These are phyloP conservation scores for Peniophora sp. DNA, from an alignment of 1,284 basidiomycete species.

Conservation along the genomic window DNA sequence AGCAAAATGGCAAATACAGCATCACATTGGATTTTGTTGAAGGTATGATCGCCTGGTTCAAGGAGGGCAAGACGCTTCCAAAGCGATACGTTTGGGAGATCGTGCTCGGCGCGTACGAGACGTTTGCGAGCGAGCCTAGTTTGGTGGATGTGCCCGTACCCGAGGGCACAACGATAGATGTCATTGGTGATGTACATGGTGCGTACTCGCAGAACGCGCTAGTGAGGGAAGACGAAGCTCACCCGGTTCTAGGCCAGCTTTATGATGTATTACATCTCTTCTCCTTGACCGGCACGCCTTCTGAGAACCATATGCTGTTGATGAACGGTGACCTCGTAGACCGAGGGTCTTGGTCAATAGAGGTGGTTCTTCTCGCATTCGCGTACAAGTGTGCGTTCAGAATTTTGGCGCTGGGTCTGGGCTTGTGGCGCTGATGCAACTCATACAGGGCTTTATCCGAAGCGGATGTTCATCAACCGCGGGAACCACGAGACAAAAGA, in stretches of 20 bases:
- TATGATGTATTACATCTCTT: constrained; percentile 90
- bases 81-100: constrained; percentile 95
- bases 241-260: constrained; percentile 66
- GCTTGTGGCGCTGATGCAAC: neutral
- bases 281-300: constrained; percentile 80
- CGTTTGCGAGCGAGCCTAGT: constrained; percentile 74
- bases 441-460: constrained; percentile 80
- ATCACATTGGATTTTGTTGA: constrained; percentile 78
- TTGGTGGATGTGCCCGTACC: constrained; percentile 75
- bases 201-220: constrained; percentile 16
- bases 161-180: constrained; percentile 79
- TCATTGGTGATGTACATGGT: constrained; percentile 91
- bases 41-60: constrained; percentile 89
- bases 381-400: constrained; percentile 83
- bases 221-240: neutral
- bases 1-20: constrained; percentile 55
- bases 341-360: constrained; percentile 94
- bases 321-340: constrained; percentile 99
- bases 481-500: constrained; percentile 98
- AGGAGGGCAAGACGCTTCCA: constrained; percentile 82
- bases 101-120: constrained; percentile 76
- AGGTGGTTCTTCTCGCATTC: constrained; percentile 91
- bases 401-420: constrained; percentile 3
- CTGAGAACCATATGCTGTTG: constrained; percentile 73
- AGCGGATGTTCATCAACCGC: constrained; percentile 83